Percentiles rank a stretch among this genome's conserved stretches.
Evolutionary conservation across 2,329 filamentous ascomycete species (phyloP).

Genomic region (Oidium heveae): DNA sequence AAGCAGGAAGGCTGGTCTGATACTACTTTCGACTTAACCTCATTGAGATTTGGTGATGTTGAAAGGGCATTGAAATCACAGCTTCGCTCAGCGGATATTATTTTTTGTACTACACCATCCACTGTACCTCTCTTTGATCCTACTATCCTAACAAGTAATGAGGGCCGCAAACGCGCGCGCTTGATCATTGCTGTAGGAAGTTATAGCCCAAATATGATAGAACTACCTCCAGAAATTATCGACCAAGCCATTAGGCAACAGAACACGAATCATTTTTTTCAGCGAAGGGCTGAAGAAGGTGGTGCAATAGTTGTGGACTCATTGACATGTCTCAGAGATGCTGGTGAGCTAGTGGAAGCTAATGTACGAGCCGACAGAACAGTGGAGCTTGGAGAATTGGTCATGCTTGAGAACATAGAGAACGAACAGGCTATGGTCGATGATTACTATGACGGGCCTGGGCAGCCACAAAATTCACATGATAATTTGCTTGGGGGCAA

Average conservation of each 20-base stretch:
- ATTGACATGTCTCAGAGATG: conserved; percentile 54
- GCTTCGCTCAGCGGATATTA: conserved; percentile 47
- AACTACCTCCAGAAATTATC: conserved; percentile 57
- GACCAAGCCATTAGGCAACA: conserved; percentile 31
- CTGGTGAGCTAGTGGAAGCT: conserved; percentile 66
- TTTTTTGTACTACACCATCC: conserved; percentile 74
- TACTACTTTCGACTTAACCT: conserved; percentile 43
- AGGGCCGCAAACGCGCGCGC: conserved; percentile 43
- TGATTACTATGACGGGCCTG: conserved; percentile 4
- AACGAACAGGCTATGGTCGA: conserved; percentile 1
- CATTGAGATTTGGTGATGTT: conserved; percentile 44
- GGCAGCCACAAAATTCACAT: not conserved
- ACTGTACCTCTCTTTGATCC: conserved; percentile 50
- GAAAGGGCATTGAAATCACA: conserved; percentile 41
- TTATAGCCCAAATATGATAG: conserved; percentile 49
- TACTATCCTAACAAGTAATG: conserved; percentile 42
- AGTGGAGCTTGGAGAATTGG: conserved; percentile 67
- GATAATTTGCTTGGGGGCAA: conserved; percentile 3
- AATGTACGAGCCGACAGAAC: conserved; percentile 48
- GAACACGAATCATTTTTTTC: conserved; percentile 31
- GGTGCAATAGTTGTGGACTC: conserved; percentile 50
- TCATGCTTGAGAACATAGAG: conserved; percentile 24
- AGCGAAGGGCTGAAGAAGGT: conserved; percentile 38
- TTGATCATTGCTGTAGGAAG: conserved; percentile 50
- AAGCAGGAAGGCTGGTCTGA: conserved; percentile 34